phyloP scores from a whole-genome alignment of 176 grass and related monocot genomes.

The Musa beccarii region DNA sequence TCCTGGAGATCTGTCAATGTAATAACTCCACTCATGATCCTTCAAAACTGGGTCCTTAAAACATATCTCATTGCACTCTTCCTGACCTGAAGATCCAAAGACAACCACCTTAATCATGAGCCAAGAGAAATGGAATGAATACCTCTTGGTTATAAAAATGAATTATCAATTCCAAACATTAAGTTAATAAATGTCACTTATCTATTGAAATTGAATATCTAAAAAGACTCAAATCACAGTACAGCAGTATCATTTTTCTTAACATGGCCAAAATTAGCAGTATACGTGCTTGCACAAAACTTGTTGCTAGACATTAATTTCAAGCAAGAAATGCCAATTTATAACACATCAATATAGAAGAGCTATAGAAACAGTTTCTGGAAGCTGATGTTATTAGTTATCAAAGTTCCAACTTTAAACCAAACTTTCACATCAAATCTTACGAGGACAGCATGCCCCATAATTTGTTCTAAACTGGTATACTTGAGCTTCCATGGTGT shows the following conservation, averaged over 20 bases:
- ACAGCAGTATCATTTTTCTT: no score
- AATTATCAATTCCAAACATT: background rate
- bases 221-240: no score
- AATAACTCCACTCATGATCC: conserved; percentile 74
- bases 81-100: conserved; percentile 42
- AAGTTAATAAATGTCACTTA: no score
- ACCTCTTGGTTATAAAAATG: background rate
- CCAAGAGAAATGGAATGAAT: conserved; percentile 3
- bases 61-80: conserved; percentile 82
- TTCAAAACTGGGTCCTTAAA: conserved; percentile 91
- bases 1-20: conserved; percentile 84
- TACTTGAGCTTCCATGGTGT: no score
- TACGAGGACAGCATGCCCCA: no score
- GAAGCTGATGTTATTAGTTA: background rate
- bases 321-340: background rate
- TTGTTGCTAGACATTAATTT: no score
- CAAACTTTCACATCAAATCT: background rate
- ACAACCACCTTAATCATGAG: background rate
- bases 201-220: no score
- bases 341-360: background rate
- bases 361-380: background rate
- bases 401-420: background rate
- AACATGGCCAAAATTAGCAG: no score
- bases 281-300: no score
- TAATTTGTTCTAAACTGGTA: no score